Base-by-base conservation (phyloP, 495 filamentous ascomycete species). In the Talaromyces stipitatus region DNA sequence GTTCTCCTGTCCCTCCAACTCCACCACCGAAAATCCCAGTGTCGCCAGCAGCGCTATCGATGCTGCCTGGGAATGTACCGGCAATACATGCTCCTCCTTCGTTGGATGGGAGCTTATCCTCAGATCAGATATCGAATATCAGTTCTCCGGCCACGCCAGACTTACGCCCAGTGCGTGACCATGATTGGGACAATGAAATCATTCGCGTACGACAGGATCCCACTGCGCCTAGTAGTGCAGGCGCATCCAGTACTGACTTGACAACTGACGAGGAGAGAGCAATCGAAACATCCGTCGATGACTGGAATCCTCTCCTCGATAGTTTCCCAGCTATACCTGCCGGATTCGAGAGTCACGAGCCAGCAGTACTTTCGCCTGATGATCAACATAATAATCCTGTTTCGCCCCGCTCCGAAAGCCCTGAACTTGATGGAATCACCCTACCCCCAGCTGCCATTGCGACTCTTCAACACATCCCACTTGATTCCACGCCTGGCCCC, bases 81-180 rank as follows among this genome's bases (percentile, higher is more conserved):
- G 83, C 82, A 16, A 75, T 82, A n/a, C 89, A 87, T 62, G 85
- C 89, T 0, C 84, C 91, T 7, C 91, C 91, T 6, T 96, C 91
- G 9, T 80, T 97, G 2, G 90, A 95, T 77, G 91, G 90, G 8
- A 95, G 90, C 71, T 60, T 91, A 38, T 86, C 84, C 16, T 95
- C 90, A 7, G 90, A 96, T 61, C 90, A 95, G 62, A 78, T 91
- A 69, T 89, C 88, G 6, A 75, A 77, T 51, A 76, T 90, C 56
- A 92, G 86, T 62, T 88, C 87, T 20, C 89, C 92, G 4, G 81
- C 85, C 4, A 97, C 91, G 7, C 91, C 91, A 18, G 79, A 90
- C 48, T 73, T 88, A 30, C 82, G 82, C 26, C 77, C 78, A 28
- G 66, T 79, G 47, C 79, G 81, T 4, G 77, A 76, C 55, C 74